Conservation (phyloP, 2,329 filamentous ascomycete genomes). For the Arthrobotrys conoides region DNA sequence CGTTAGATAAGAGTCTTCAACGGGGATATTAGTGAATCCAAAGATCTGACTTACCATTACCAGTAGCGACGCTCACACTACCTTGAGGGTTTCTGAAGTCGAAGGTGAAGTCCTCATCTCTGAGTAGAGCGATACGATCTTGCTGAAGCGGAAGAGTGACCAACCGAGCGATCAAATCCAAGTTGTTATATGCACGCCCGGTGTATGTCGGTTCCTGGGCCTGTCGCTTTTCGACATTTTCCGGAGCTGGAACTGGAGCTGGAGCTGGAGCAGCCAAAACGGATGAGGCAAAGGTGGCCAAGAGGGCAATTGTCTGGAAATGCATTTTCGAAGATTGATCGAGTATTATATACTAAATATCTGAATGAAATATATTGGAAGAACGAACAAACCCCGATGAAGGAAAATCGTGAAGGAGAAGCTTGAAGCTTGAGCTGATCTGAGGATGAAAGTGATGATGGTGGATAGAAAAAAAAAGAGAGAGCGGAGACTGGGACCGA, state of each 20-base stretch:
- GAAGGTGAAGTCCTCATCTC: slow-evolving; percentile 70
- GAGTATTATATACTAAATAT: slow-evolving; percentile 35
- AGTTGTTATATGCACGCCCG: slow-evolving; percentile 49
- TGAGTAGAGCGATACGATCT: slow-evolving; percentile 63
- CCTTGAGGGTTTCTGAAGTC: slow-evolving; percentile 67
- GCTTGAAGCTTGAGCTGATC: slow-evolving; percentile 49
- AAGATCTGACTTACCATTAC: slow-evolving; percentile 55
- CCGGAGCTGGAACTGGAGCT: slow-evolving; percentile 37
- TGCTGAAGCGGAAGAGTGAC: slow-evolving; percentile 46
- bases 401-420: slow-evolving; percentile 60
- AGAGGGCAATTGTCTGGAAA: slow-evolving; percentile 50
- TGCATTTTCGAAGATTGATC: slow-evolving; percentile 41
- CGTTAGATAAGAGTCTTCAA: slow-evolving; percentile 61
- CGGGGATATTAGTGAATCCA: background rate
- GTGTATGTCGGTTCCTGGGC: slow-evolving; percentile 43
- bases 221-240: slow-evolving; percentile 44
- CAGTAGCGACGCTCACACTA: slow-evolving; percentile 44
- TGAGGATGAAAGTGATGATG: slow-evolving; percentile 51
- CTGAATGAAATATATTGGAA: slow-evolving; percentile 21
- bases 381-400: slow-evolving; percentile 54
- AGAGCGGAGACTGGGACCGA: slow-evolving; percentile 40
- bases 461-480: slow-evolving; percentile 29
- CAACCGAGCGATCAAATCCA: slow-evolving; percentile 55
- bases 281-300: slow-evolving; percentile 47
- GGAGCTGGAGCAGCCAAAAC: slow-evolving; percentile 54